Evolutionary conservation across 2,329 filamentous ascomycete species (phyloP), one percentile per base, ranked within the genome.

Genomic region (Paraphoma chrysanthemicola): DNA sequence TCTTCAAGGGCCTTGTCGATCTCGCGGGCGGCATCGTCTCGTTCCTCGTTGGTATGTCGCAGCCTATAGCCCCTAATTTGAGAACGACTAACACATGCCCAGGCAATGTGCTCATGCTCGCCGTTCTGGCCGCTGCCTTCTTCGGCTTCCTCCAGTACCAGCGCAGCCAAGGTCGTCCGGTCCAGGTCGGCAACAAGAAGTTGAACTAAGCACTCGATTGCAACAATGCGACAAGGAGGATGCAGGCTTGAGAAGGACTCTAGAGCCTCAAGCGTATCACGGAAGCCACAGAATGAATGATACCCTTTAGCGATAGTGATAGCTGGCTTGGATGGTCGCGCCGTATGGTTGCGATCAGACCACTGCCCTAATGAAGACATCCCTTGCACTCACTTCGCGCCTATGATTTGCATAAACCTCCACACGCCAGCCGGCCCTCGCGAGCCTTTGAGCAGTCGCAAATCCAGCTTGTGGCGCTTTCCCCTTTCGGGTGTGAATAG

Each of bases 61-160:
- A 23, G 39, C 10, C 3, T 7, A 14, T 10, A 18, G 9, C 29
- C 7, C 6, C 9, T 11, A 16, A 33, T 12, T 14, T 23, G 14
- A 5, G 11, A 3, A 23, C 23, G 23, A 23, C 23, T 23, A 23
- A 23, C 23, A 23, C 23, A 23, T 23, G 23, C 10, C 16, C 44
- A 76, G 74, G 70, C 48, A 77, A 76, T 49, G 49, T 77, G 33
- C 55, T 73, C 44, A 71, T 76, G 65, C 67, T 77, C 29, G 71
- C 64, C 28, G 67, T 76, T 17, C 62, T 76, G 7, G 72, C 67
- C 18, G 66, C 60, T 7, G 70, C 66, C 1, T 62, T 70, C 44
- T 69, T 76, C 48, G 73, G 66, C n/a, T 76, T 73, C 63, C 56
- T 77, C 44, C 68, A 73, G 58, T 76, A 74, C 57, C 72, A 76